A percentile compares a stretch with the other conserved stretches of the same genome.
These are phyloP conservation scores for Talaromyces atroroseus DNA, from an alignment of 2,329 filamentous ascomycete species.

Conservation along the genomic window DNA sequence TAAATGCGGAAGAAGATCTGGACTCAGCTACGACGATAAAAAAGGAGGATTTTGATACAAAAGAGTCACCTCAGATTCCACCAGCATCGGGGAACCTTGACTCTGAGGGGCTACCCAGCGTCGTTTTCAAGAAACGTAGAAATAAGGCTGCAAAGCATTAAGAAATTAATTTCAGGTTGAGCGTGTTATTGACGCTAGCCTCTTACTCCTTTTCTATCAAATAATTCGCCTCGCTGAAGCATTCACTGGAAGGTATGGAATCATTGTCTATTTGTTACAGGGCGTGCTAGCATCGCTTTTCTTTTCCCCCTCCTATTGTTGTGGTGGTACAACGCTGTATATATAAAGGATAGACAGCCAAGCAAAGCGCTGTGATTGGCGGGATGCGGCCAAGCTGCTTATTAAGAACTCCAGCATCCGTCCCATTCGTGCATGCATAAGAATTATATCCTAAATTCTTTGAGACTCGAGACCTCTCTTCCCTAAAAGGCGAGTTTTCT, in stretches of 20 bases:
- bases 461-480: background rate
- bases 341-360: background rate
- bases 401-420: background rate
- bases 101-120: conserved; percentile 24
- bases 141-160: conserved; percentile 40
- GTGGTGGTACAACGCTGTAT: background rate
- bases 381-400: background rate
- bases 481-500: background rate
- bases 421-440: too few relatives aligned
- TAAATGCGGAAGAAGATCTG: conserved; percentile 11
- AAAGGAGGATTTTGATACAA: conserved; percentile 23
- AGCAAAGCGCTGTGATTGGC: background rate
- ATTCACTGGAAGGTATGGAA: background rate
- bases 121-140: conserved; percentile 48
- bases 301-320: background rate
- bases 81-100: conserved; percentile 14
- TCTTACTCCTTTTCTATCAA: background rate
- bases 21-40: conserved; percentile 18
- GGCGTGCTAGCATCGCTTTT: background rate
- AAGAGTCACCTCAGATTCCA: conserved; percentile 4
- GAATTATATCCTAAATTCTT: background rate
- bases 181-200: background rate
- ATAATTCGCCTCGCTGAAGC: background rate
- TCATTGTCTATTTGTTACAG: background rate
- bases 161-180: background rate